phyloP scores from a whole-genome alignment of 2,329 filamentous ascomycete species.

The Fusarium foetens region DNA sequence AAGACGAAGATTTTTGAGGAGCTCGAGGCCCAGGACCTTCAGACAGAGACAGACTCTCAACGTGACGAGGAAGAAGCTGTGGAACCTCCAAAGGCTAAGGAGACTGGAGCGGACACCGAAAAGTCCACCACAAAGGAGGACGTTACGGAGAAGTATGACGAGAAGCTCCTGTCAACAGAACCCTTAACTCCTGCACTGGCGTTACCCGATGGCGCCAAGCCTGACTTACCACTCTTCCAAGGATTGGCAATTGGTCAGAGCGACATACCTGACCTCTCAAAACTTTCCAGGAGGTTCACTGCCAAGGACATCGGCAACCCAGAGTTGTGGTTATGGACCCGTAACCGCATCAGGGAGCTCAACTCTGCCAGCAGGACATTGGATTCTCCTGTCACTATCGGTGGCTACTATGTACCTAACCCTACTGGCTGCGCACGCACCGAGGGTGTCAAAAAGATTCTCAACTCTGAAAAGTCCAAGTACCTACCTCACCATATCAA shows the following conservation, averaged over 20 bases:
- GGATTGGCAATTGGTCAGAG: slow-evolving; percentile 55
- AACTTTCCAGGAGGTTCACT: slow-evolving; percentile 60
- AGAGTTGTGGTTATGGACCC: slow-evolving; percentile 67
- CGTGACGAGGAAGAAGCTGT: slow-evolving; percentile 52
- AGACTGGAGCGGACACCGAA: slow-evolving; percentile 13
- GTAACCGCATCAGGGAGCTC: slow-evolving; percentile 65
- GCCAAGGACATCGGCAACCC: slow-evolving; percentile 59
- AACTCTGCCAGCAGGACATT: slow-evolving; percentile 53
- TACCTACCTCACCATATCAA: slow-evolving; percentile 98
- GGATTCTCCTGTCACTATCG: slow-evolving; percentile 57
- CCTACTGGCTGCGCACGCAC: slow-evolving; percentile 86
- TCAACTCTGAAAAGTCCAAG: slow-evolving; percentile 97
- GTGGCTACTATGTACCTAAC: slow-evolving; percentile 85
- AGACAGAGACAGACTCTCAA: slow-evolving; percentile 60
- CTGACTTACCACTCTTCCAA: slow-evolving; percentile 59
- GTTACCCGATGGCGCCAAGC: slow-evolving; percentile 56
- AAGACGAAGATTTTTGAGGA: slow-evolving; percentile 83
- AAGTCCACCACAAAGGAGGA: slow-evolving; percentile 45
- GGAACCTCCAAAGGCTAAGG: slow-evolving; percentile 24
- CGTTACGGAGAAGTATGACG: slow-evolving; percentile 56
- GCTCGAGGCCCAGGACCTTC: slow-evolving; percentile 67
- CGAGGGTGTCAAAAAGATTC: slow-evolving; percentile 93
- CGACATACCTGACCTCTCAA: slow-evolving; percentile 61
- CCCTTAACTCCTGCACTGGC: slow-evolving; percentile 57
- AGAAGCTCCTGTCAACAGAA: slow-evolving; percentile 61